Evolutionary conservation across 345 rosid species (phyloP), one percentile per base, ranked within the genome.

Genomic region (Geranium brycei): DNA sequence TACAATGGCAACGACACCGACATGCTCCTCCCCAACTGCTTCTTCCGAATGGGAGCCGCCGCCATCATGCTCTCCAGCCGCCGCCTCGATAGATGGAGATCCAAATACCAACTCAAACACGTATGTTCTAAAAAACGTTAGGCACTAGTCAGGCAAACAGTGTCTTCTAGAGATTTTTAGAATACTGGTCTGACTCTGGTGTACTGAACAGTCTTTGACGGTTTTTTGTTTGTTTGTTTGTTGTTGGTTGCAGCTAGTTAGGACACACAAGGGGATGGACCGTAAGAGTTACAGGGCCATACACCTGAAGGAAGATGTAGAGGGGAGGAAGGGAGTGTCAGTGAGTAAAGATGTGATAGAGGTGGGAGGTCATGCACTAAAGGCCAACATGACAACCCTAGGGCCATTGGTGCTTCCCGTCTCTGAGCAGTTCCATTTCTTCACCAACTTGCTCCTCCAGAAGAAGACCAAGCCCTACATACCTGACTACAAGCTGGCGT

Each of bases 1-100:
- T 89, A 85, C 55, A 35, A 71, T 1, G 96, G 93, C 61, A 82
- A 83, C 60, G 79, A 81, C 0, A 30, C 40, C 10, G 76, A 77
- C 18, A 79, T 89, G 88, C 82, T 89, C 53, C 82, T 88, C 18
- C 82, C 91, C 23, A 89, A 86, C 53, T 84, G 88, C 69, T 82
- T 77, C 69, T 88, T 88, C 68, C 80, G 91, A 32, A 86, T 86
- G 84, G 95, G 89, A 14, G 87, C 85, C 5, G 84, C 89, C 2
- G 91, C 95, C 31, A 7, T 86, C 13, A 69, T 88, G 81, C 88
- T 85, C 41, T 88, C 91, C 8, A 82, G 82, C 62, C 55, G 73
- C 59, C 84, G 74, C 60, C 73, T 78, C 12, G 91, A 85, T 63
- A 35, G 79, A 47, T 83, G 88, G 86, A 69, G 82, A 11, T 68